Evolutionary conservation across 202 grass and related monocot species (phyloP), one percentile per base, ranked within the genome.

Genomic region (Bolboschoenoplectus hybrid): DNA sequence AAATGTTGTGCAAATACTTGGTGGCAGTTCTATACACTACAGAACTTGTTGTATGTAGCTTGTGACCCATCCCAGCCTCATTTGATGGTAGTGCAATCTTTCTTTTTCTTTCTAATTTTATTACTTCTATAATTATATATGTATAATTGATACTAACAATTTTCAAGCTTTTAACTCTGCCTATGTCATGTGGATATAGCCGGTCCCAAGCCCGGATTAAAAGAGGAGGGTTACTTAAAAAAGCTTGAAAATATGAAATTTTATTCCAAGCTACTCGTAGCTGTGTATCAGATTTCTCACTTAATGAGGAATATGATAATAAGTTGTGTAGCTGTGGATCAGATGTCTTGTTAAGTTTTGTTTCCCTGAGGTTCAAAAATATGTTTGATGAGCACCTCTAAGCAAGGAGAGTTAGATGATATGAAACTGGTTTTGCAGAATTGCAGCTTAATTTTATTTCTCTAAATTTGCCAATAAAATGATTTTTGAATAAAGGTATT

Each of bases 111-210:
- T 13, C 6, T 75, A 52, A 51, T 75, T 69, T 75, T 75, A 35
- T 52, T 50, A 35, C 26, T 51, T 52, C 7, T 35, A 13, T 41
- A 52, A 34, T 75, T 52, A 75, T 52, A 51, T 75, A 51, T 75
- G 17, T 73, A 75, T 75, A 1, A 50, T 52, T 45, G n/a, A 32
- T 75, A 52, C 71, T 75, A 75, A 75, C 20, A 20, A 0, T 73
- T 50, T 73, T 49, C 71, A 75, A 75, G 71, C 26, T 75, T 75
- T 75, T 75, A 75, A 75, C 71, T 75, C 71, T 52, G 71, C 71
- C 71, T 75, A 75, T 75, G 71, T 75, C 46, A 32, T 44, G n/a
- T 51, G 10, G 45, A 75, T 44, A 75, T 75, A 75, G 26, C 26
- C 26, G 26, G 69, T 73, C 69, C 69, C 69, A 73, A 73, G 55